A percentile compares a stretch with the other conserved stretches of the same genome.
Conservation (phyloP, 2,329 filamentous ascomycete genomes). For the Neonectria hederae region DNA sequence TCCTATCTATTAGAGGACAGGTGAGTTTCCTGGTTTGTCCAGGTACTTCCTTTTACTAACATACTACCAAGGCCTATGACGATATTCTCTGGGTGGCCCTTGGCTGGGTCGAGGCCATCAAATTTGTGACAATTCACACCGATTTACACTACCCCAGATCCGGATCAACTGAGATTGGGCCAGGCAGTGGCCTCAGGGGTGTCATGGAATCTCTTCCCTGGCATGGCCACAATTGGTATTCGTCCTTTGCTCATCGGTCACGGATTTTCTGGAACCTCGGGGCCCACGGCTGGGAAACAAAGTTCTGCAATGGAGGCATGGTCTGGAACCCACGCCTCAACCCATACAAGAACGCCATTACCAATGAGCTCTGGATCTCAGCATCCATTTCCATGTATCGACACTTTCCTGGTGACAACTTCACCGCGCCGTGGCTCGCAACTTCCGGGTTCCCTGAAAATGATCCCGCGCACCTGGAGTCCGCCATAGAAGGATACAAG, state of each 20-base stretch:
- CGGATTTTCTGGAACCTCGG: constrained; percentile 88
- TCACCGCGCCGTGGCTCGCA: constrained; percentile 71
- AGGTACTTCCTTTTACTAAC: background rate
- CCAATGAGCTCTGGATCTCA: constrained; percentile 88
- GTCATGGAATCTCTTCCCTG: constrained; percentile 63
- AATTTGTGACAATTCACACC: constrained; percentile 78
- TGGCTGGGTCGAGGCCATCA: constrained; percentile 85
- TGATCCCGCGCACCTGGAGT: constrained; percentile 73
- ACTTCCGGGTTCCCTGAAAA: constrained; percentile 44
- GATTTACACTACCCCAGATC: constrained; percentile 63
- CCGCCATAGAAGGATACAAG: constrained; percentile 79
- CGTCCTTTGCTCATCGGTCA: constrained; percentile 83
- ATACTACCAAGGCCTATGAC: constrained; percentile 74
- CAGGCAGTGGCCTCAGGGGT: constrained; percentile 39
- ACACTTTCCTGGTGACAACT: constrained; percentile 83
- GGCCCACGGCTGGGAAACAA: constrained; percentile 80
- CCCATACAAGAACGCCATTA: constrained; percentile 97
- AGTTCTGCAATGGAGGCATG: constrained; percentile 87
- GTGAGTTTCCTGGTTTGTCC: constrained; percentile 32
- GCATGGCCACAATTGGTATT: constrained; percentile 80
- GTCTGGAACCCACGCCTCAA: constrained; percentile 82
- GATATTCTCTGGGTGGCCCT: constrained; percentile 97
- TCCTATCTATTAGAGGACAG: constrained; percentile 74
- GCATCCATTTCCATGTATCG: constrained; percentile 91
- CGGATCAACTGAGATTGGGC: constrained; percentile 14